Base-by-base conservation (phyloP, 352 stramenopile species). In the Phytophthora ramorum region DNA sequence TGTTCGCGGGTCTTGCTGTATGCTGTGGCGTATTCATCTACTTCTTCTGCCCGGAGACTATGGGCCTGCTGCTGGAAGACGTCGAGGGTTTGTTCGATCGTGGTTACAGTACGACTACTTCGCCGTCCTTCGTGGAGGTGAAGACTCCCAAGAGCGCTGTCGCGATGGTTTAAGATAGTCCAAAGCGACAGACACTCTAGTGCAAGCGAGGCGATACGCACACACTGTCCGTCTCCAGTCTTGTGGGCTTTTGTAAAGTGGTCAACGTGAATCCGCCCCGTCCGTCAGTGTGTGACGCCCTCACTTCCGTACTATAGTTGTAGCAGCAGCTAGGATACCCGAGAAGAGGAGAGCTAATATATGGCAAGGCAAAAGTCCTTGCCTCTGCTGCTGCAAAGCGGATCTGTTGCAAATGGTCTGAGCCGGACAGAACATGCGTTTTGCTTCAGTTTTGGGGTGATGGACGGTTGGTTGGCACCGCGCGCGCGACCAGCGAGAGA, bases 1-100 rank as follows among this genome's bases (percentile, higher is more conserved):
- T 75, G 3, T 76, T 76, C 20, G 63, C 68, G 1, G 63, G 63
- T 22, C 52, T 72, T 5, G 55, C 43, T 19, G 50, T 63, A 20
- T 53, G 47, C 19, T 72, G 56, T 17, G 62, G 62, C 9, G 2
- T 75, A 14, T 75, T 75, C 57, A 44, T 71, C 10, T 75, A 72
- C 35, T 64, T 75, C 32, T 69, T 60, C 43, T 75, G 67, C 14
- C 67, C 67, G 7, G 67, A 75, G 57, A 75, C 67, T 28, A 72
- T 64, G 55, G 62, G 56, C 14, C 22, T 75, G 1, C 28, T 61
- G 52, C 47, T 75, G 17, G 67, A 75, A 28, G 62, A 75, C n/a
- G 58, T 75, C n/a, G 67, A 75, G 16, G 43, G 45, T 7, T 17
- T 75, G 6, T 75, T 75, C 51, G 30, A 58, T 19, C 51, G 58